These are phyloP conservation scores for Neurospora hispaniola DNA, from an alignment of 495 filamentous ascomycete species.

Conservation along the genomic window DNA sequence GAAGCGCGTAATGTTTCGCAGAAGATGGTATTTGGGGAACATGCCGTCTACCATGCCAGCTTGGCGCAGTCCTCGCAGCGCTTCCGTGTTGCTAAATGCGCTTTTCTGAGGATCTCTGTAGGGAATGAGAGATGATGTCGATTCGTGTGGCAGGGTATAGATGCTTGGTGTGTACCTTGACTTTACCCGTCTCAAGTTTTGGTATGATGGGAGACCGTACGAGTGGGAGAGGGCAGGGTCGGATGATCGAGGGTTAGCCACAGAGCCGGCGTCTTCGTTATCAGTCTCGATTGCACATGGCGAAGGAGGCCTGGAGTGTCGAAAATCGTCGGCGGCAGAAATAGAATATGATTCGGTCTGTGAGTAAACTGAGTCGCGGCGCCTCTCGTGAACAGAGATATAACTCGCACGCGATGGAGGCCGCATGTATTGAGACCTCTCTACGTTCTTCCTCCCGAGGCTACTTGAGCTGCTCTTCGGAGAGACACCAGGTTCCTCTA, in stretches of 20 bases:
- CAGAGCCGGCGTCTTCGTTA: not conserved
- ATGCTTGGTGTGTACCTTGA: conserved; percentile 45
- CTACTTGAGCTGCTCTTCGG: conserved; percentile 17
- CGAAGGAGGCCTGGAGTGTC: conserved; percentile 14
- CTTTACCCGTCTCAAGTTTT: conserved; percentile 4
- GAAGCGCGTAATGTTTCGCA: conserved; percentile 63
- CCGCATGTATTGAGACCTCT: conserved; percentile 15
- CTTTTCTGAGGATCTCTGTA: conserved; percentile 41
- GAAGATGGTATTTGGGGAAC: conserved; percentile 56
- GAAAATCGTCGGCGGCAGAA: conserved; percentile 28
- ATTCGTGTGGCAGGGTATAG: conserved; percentile 59
- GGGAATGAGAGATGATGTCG: conserved; percentile 52
- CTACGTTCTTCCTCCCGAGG: conserved; percentile 5
- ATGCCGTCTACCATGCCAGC: conserved; percentile 50
- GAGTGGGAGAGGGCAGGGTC: not conserved
- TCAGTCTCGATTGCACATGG: conserved; percentile 2
- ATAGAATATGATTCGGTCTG: conserved; percentile 52
- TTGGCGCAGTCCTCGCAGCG: conserved; percentile 43
- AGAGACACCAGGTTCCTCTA: conserved; percentile 31
- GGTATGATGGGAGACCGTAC: not conserved
- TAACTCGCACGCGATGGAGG: conserved; percentile 34
- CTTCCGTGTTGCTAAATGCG: conserved; percentile 45
- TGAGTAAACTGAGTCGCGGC: conserved; percentile 46
- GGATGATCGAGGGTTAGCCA: not conserved
- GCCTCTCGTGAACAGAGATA: conserved; percentile 42